A percentile compares a stretch with the other conserved stretches of the same genome.
phyloP scores from a whole-genome alignment of 2,329 filamentous ascomycete genomes.

The Fusarium globosum region DNA sequence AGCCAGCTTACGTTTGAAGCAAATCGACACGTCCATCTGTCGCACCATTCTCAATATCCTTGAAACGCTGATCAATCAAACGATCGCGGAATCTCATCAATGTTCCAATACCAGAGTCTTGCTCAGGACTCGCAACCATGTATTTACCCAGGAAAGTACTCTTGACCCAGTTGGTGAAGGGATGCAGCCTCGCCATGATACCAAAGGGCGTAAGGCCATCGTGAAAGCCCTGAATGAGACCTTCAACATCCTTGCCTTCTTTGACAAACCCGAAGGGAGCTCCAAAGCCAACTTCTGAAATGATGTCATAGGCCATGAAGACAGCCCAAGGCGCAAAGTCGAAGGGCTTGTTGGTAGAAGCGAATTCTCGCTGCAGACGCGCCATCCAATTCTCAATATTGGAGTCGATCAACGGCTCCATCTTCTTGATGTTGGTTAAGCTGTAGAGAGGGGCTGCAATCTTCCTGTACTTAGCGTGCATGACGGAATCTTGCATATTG shows the following conservation, averaged over 20 bases:
- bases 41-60: conserved; percentile 59
- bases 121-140: conserved; percentile 53
- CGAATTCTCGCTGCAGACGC: conserved; percentile 60
- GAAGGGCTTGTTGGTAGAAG: conserved; percentile 55
- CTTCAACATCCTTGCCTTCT: conserved; percentile 56
- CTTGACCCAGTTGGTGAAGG: conserved; percentile 30
- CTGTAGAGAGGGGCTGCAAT: conserved; percentile 65
- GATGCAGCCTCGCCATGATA: conserved; percentile 58
- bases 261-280: conserved; percentile 58
- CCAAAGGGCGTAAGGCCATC: conserved; percentile 30
- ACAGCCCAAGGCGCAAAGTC: conserved; percentile 59
- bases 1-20: conserved; percentile 57
- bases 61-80: conserved; percentile 59
- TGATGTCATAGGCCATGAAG: conserved; percentile 57
- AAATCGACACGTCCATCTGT: conserved; percentile 57
- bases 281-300: conserved; percentile 60
- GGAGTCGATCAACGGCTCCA: conserved; percentile 66
- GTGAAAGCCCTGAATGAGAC: conserved; percentile 50
- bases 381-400: conserved; percentile 62
- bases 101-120: conserved; percentile 64
- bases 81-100: conserved; percentile 68
- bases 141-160: conserved; percentile 37
- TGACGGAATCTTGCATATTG: conserved; percentile 65
- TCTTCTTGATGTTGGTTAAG: conserved; percentile 67
- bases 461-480: conserved; percentile 64